phyloP scores from a whole-genome alignment of 306 rosid species.

The Fragaria ananassa region DNA sequence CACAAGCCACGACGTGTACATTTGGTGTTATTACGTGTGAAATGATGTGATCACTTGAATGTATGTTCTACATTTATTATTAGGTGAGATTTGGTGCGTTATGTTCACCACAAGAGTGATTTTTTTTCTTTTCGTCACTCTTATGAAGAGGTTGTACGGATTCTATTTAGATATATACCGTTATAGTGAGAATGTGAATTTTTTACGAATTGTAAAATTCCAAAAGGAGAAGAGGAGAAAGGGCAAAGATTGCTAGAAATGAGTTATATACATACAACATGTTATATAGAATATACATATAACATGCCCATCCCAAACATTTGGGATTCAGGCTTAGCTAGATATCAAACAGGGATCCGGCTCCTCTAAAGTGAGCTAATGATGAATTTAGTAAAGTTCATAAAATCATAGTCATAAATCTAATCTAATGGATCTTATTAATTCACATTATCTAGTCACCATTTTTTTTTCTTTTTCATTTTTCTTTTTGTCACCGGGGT shows the following conservation, averaged over 20 bases:
- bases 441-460: too few species aligned
- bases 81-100: background rate
- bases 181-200: background rate
- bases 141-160: background rate
- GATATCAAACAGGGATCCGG: background rate
- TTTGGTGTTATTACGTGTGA: too few species aligned
- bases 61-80: background rate
- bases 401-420: too few species aligned
- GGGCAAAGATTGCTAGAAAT: background rate
- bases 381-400: too few species aligned
- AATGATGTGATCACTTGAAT: background rate
- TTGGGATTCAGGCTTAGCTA: background rate
- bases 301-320: background rate
- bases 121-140: background rate
- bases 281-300: background rate
- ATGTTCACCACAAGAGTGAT: background rate
- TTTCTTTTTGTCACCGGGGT: too few species aligned
- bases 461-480: too few species aligned
- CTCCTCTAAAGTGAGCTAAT: too few species aligned
- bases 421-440: too few species aligned
- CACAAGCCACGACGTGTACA: rapidly evolving
- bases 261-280: background rate
- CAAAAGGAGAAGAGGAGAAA: background rate
- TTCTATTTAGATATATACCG: background rate
- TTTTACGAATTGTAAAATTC: too few species aligned